Base-by-base conservation (phyloP, 2,329 filamentous ascomycete species). In the Neonectria coccinea region DNA sequence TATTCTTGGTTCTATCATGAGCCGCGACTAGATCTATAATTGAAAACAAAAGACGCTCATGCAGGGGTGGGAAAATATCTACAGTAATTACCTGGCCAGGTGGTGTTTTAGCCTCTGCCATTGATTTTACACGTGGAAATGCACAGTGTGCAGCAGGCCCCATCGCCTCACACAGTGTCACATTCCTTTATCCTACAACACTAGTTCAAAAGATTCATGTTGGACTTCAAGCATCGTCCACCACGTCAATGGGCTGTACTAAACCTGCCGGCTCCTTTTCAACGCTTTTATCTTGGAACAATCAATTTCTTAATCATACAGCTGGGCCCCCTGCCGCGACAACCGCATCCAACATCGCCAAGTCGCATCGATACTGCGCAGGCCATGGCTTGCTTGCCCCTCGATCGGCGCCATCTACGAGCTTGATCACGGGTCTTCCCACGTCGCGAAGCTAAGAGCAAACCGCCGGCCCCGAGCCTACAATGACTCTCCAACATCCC, bases 401-500 rank as follows among this genome's bases (percentile, higher is more conserved):
- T 67, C 58, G 62, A 66, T 66, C 68, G 60, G 71, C 71, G 67
- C 65, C 62, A 67, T 62, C 66, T 61, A 66, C 60, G 61, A 69
- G 64, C 72, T 67, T 67, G 68, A 73, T 73, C 67, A 70, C 69
- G 64, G 66, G 68, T 71, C 52, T 51, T 59, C 56, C 45, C 56
- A 61, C 61, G 52, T 67, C 59, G 62, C 60, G 56, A 71, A 68
- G 67, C 67, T 71, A 69, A 58, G 53, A 69, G 65, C 57, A 57
- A 56, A 56, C 59, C 51, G 59, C 64, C 55, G 59, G 44, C 56
- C 56, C 60, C 53, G 63, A 68, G 58, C 56, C 70, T 62, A 65
- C 76, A 67, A 80, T 80, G 78, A 78, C 68, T 76, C 72, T 73
- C 66, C 73, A 73, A 69, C 67, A 76, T 65, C 65, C 70, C 61